Base-by-base conservation (phyloP, 129 eudicot species). In the Ambrosia artemisiifolia region DNA sequence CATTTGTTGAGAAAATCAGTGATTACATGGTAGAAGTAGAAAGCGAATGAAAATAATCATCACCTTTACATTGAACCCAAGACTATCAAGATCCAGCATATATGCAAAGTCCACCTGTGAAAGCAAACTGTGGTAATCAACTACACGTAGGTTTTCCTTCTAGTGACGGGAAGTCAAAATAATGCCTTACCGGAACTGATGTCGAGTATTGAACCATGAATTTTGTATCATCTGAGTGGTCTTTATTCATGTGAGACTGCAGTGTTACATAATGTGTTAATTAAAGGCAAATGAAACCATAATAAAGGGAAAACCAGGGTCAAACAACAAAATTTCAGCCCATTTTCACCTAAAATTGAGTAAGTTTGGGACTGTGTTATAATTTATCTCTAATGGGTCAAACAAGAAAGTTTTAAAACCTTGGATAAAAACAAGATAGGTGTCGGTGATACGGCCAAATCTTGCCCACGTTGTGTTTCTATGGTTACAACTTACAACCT, bases 241-340 rank as follows among this genome's bases (percentile, higher is more conserved):
- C 98, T 74, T 85, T 89, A 80, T 93, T 93, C 98, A 93, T 93
- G 83, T 93, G 98, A 69, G 98, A 89, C 98, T 93, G 87, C 50
- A 30, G 65, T 12, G 59, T 11, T 67, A 71, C 28, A 47, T 32
- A 12, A 49, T 43, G 24, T 38, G 42, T 36, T 69, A 3, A 65
- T 67, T 54, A 83, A 20, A 33, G 12, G 55, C 5, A 66, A 61
- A 38, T 47, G 44, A 46, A 14, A 75, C 32, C 4, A 40, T 16
- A 2, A 55, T 28, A 33, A 8, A 44, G 43, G 72, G 10, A 49
- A 53, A 30, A 63, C 3, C 47, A 63, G 11, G 28, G 28, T 24
- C 28, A 24, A 32, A 17, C 10, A 19, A 3, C 34, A 61, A 60
- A 33, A 24, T 24, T 24, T 24, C 1, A 24, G 28, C 28, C 28